Percentiles rank a stretch among this genome's conserved stretches.
Evolutionary conservation across 2,329 filamentous ascomycete genomes (phyloP).

Genomic region (Apiospora sp.): DNA sequence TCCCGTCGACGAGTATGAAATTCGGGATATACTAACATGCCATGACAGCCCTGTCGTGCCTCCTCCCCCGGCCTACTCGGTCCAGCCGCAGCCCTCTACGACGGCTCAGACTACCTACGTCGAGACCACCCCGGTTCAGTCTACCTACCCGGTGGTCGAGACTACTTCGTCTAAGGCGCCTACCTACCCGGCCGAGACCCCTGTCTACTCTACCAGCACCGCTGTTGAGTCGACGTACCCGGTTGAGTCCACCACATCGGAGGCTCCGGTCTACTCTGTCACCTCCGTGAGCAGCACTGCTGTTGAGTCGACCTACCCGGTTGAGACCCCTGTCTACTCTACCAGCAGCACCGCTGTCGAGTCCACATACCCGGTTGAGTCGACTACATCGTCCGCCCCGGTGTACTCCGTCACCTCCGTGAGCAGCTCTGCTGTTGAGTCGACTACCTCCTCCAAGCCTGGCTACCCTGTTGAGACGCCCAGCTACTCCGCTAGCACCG

Average conservation of each 20-base stretch:
- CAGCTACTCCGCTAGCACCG: constrained; percentile 7
- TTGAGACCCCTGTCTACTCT: background rate
- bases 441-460: constrained; percentile 6
- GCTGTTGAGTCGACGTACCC: background rate
- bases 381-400: background rate
- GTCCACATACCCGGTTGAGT: no score
- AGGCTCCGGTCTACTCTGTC: background rate
- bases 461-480: constrained; percentile 11
- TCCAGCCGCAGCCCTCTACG: background rate
- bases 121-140: background rate
- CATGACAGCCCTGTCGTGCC: constrained; percentile 9
- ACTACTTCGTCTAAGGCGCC: background rate
- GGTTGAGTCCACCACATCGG: background rate
- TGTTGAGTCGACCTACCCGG: background rate
- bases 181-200: background rate
- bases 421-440: background rate
- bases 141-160: background rate
- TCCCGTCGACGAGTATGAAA: background rate
- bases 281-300: background rate
- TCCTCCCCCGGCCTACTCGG: background rate
- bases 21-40: background rate
- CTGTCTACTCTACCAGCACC: constrained; percentile 6
- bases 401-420: background rate
- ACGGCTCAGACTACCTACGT: background rate
- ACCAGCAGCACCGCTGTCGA: background rate